Percentiles rank a stretch among this genome's conserved stretches.
Evolutionary conservation across 1,139 yeast genomes (phyloP).

Genomic region (Kodamaea derodonti): DNA sequence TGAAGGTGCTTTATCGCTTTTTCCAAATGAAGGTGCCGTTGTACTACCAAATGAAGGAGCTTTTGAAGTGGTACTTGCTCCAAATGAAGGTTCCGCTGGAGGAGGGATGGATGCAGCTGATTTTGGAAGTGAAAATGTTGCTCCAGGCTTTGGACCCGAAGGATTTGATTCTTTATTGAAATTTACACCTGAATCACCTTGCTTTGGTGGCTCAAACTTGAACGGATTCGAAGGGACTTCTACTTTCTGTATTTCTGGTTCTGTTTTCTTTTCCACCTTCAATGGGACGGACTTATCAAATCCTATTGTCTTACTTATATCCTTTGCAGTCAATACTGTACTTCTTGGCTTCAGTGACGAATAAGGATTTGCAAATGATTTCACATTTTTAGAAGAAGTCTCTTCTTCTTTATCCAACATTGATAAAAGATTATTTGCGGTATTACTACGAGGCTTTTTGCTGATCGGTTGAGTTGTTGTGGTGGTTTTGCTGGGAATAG

Average conservation of each 20-base stretch:
- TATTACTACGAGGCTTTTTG: conserved; percentile 45
- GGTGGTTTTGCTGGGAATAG: conserved; percentile 1
- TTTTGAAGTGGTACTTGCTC: neutral
- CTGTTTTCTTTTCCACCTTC: conserved; percentile 9
- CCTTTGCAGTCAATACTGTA: conserved; percentile 28
- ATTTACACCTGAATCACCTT: neutral
- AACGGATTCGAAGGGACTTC: conserved; percentile 3
- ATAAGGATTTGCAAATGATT: conserved; percentile 53
- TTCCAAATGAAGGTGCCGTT: neutral
- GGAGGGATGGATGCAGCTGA: neutral
- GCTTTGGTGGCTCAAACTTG: neutral
- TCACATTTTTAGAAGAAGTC: conserved; percentile 14
- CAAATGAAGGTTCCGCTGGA: neutral
- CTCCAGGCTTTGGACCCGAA: neutral
- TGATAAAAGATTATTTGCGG: conserved; percentile 65
- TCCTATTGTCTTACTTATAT: conserved; percentile 34
- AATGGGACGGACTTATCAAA: conserved; percentile 32
- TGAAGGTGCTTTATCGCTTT: neutral
- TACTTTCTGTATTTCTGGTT: conserved; percentile 7
- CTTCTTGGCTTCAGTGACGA: conserved; percentile 22
- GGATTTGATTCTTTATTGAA: neutral
- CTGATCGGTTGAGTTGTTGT: neutral
- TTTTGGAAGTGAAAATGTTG: neutral
- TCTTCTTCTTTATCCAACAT: conserved; percentile 41
- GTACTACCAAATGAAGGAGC: neutral